These are phyloP conservation scores for Alternaria longipes DNA, from an alignment of 2,329 filamentous ascomycete genomes.

Conservation along the genomic window DNA sequence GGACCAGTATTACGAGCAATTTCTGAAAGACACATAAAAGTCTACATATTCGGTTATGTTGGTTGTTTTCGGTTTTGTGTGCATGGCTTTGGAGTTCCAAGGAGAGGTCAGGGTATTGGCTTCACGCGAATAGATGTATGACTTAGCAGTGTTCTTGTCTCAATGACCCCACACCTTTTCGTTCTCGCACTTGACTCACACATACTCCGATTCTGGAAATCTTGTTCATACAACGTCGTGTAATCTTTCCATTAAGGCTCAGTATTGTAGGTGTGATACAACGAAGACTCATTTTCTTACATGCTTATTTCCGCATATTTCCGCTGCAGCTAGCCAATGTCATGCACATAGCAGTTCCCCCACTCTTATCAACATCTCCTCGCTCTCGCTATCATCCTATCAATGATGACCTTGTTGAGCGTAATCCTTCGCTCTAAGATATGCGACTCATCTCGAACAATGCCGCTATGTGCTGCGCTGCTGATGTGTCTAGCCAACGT, in stretches of 20 bases:
- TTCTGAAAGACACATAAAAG: constrained; percentile 49
- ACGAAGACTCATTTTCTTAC: not conserved
- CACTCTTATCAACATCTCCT: constrained; percentile 13
- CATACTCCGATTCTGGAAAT: not conserved
- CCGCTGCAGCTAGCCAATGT: not conserved
- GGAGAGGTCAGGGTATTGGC: not conserved
- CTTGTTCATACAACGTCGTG: not conserved
- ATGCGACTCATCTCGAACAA: not conserved
- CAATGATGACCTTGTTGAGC: not conserved
- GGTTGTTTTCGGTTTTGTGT: not conserved
- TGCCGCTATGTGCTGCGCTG: not conserved
- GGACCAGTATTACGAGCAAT: constrained; percentile 61
- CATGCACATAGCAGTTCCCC: constrained; percentile 5
- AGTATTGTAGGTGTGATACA: not conserved
- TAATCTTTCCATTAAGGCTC: not conserved
- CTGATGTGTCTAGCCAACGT: not conserved
- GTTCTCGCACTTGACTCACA: not conserved
- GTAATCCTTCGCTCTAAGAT: not conserved
- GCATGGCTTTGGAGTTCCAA: constrained; percentile 5
- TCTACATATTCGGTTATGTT: not conserved
- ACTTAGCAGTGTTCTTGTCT: not conserved
- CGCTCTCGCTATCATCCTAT: constrained; percentile 1
- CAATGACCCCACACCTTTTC: not conserved
- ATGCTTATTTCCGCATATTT: constrained; percentile 8
- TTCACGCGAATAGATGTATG: not conserved